Evolutionary conservation across 805 yeast genomes (phyloP), one percentile per base, ranked within the genome.

Genomic region (Candida ortonii): DNA sequence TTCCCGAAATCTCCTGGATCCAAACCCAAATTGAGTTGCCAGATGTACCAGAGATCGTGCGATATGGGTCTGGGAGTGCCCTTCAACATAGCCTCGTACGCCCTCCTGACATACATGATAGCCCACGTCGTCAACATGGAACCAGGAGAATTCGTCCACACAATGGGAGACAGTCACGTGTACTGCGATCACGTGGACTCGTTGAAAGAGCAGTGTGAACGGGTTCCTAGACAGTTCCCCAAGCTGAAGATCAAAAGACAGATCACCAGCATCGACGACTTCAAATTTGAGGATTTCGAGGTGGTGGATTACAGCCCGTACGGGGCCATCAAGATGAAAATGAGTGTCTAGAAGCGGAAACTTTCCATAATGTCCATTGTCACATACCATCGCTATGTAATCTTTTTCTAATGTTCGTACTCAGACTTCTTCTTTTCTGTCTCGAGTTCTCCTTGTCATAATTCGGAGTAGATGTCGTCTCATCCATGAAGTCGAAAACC

Each of bases 21-120:
- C 4, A 76, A 63, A 49, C 94, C 94, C 15, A 78, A 71, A 51
- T 71, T 93, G 36, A 84, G 93, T 9, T 93, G 98, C 59, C 74
- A 83, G 39, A 67, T 93, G 67, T 93, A 93, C 62, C 99, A 93
- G 65, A 76, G 99, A 52, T 84, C 96, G n/a, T 90, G 97, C 62
- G 99, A 93, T 56, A 89, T 93, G 96, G 99, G 99, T 0, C 73
- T 93, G n/a, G 99, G 99, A 10, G 97, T 93, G 15, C 99, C 99
- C 1, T 93, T 93, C 62, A 93, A 93, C 57, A 93, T 93, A 53
- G 98, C 99, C 0, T 87, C 97, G 0, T 93, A 93, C 57, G 95
- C 98, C 0, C 67, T 93, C 35, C 69, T 93, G 42, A 89, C 97
- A 2, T 81, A 76, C 50, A 90, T 93, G 97, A 83, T 93, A 44